Conservation (phyloP, 495 filamentous ascomycete species). For the Aspergillus cavernicola region DNA sequence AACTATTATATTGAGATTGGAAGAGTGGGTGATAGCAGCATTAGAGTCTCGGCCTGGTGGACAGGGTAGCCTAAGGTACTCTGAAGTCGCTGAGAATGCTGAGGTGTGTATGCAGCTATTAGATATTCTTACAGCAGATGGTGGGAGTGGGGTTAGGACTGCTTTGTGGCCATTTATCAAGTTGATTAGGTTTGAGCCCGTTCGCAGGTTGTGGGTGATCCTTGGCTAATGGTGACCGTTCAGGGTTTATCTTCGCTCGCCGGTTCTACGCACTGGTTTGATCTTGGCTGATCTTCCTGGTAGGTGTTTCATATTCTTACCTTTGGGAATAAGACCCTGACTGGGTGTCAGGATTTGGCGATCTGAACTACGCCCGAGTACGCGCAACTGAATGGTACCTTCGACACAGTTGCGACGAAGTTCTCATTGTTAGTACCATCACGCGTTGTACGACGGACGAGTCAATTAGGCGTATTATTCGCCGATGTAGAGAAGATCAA, state of each 20-base stretch:
- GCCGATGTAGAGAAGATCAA: conserved; percentile 14
- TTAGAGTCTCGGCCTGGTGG: conserved; percentile 18
- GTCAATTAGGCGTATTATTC: conserved; percentile 22
- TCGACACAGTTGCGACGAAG: conserved; percentile 25
- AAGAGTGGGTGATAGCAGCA: conserved; percentile 15
- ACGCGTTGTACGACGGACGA: conserved; percentile 18
- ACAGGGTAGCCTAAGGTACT: conserved; percentile 4
- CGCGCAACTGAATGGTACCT: conserved; percentile 29
- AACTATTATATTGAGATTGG: conserved; percentile 12
- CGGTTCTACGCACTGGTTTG: conserved; percentile 25
- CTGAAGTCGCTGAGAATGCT: conserved; percentile 8
- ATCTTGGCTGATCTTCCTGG: conserved; percentile 34
- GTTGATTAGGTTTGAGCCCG: conserved; percentile 23
- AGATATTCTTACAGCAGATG: conserved; percentile 17
- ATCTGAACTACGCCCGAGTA: conserved; percentile 30
- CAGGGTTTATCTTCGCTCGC: conserved; percentile 30
- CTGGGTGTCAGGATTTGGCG: conserved; percentile 25
- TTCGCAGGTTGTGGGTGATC: no score
- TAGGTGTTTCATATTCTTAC: conserved; percentile 10
- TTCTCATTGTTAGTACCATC: conserved; percentile 28
- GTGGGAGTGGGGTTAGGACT: not conserved
- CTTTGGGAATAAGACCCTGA: no score
- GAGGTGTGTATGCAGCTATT: conserved; percentile 20
- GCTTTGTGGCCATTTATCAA: conserved; percentile 36
- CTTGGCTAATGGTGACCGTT: conserved; percentile 8